Percentiles rank a stretch among this genome's conserved stretches.
These are phyloP conservation scores for Penicillium brevicompactum DNA, from an alignment of 2,329 filamentous ascomycete species.

Conservation along the genomic window DNA sequence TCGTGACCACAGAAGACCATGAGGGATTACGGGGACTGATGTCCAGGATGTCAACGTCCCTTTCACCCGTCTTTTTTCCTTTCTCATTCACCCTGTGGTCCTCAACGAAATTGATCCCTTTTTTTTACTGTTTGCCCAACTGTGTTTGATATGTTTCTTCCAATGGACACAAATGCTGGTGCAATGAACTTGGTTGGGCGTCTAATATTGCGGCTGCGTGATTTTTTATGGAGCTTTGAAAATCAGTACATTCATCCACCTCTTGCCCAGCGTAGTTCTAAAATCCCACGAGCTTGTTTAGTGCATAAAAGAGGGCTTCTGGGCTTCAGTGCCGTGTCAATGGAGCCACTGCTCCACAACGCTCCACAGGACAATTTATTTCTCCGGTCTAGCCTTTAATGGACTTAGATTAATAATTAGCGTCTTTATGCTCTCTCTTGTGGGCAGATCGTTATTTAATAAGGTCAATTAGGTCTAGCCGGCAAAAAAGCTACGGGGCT, in stretches of 20 bases:
- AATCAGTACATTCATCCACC: conserved; percentile 16
- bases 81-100: conserved; percentile 17
- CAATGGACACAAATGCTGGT: conserved; percentile 17
- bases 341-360: not conserved
- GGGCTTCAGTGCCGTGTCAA: not conserved
- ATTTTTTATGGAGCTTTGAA: conserved; percentile 22
- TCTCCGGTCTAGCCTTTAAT: conserved; percentile 3
- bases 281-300: not conserved
- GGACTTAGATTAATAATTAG: conserved; percentile 1
- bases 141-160: conserved; percentile 19
- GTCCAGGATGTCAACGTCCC: conserved; percentile 27
- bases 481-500: no score
- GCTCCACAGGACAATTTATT: conserved; percentile 9
- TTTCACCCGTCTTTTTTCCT: conserved; percentile 20
- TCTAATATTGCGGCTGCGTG: conserved; percentile 21
- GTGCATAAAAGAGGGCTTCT: not conserved
- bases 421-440: not conserved
- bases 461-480: not conserved
- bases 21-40: conserved; percentile 21
- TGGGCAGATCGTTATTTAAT: not conserved
- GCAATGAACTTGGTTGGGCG: conserved; percentile 25
- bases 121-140: conserved; percentile 20
- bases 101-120: conserved; percentile 28
- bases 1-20: conserved; percentile 29
- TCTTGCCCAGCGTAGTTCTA: not conserved